Base-by-base conservation (phyloP, 805 yeast species). In the Isabelozyma heimii region DNA sequence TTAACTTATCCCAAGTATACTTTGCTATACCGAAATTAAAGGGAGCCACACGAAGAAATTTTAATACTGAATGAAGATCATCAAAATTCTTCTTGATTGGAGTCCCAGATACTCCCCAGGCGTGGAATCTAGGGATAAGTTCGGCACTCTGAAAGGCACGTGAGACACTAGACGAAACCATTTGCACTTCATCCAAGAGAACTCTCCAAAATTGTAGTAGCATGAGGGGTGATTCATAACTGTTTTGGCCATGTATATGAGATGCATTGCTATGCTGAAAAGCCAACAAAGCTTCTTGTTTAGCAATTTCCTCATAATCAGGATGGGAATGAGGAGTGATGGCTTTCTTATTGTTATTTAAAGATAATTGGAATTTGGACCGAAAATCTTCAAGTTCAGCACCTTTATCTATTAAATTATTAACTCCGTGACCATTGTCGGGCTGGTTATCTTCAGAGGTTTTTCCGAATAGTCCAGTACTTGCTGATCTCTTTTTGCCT, bases 21-120 rank as follows among this genome's bases (percentile, higher is more conserved):
- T 68, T 67, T 1, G 72, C 69, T 13, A 65, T 58, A 15, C 72
- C 77, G 47, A 72, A 70, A 46, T 72, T 72, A 54, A 89, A 87
- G 0, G 98, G 99, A 37, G 73, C 70, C 13, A 82, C 62, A 52
- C 84, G 74, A 51, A 91, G 64, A 58, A 89, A 92, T 12, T 81
- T 77, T 33, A 91, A 61, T 5, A 90, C 75, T 0, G 96, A 86
- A 41, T 79, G 82, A 43, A 91, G 72, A 64, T 92, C 97, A 30
- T 74, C 63, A 40, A 87, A 66, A 38, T 81, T 76, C 52, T 79
- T 80, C 54, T 84, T 83, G 13, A 91, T 85, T 0, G 97, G 96
- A 0, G 99, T 94, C 6, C 99, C 99, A 0, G 97, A 89, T 0
- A 91, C 97, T 13, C 96, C 97, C 98, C 98, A 94, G 0, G 97